These are phyloP conservation scores for Penicilliopsis zonata DNA, from an alignment of 495 filamentous ascomycete species.

Conservation along the genomic window DNA sequence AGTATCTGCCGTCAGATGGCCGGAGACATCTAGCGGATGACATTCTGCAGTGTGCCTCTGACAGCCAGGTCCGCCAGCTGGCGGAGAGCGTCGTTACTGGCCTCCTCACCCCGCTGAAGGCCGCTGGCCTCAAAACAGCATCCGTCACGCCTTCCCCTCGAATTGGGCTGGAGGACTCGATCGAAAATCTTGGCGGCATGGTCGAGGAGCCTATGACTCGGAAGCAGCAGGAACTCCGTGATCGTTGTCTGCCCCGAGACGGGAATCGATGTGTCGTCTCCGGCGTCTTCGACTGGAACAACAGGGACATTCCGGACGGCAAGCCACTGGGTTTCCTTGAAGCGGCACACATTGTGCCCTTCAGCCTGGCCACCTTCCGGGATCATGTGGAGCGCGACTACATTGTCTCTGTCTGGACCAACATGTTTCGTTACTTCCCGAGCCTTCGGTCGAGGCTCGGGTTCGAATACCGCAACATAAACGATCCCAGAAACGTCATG, in stretches of 20 bases:
- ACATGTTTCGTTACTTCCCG: constrained; percentile 1
- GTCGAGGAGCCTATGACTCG: too few species aligned
- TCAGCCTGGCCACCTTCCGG: constrained; percentile 2
- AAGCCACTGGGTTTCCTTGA: background rate
- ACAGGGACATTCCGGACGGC: background rate
- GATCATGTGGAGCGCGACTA: background rate
- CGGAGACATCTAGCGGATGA: constrained; percentile 6
- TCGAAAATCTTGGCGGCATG: constrained; percentile 8
- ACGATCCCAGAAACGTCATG: background rate
- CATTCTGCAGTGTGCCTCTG: constrained; percentile 2
- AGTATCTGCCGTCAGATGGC: constrained; percentile 3
- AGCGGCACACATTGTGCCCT: constrained; percentile 2
- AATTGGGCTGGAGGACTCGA: constrained; percentile 6
- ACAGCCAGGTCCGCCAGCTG: constrained; percentile 7
- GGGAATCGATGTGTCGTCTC: background rate
- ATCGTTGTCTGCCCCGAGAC: background rate
- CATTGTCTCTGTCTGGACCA: background rate
- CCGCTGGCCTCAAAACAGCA: constrained; percentile 2
- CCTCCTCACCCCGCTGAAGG: constrained; percentile 3
- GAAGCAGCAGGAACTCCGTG: background rate
- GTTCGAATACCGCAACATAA: background rate
- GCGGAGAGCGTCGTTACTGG: constrained; percentile 3
- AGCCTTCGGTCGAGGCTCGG: background rate
- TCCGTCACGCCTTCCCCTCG: constrained; percentile 2
- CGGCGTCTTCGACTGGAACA: background rate